Evolutionary conservation across 352 stramenopile genomes (phyloP), one percentile per base, ranked within the genome.

Genomic region (Elongisporangium prolatum): DNA sequence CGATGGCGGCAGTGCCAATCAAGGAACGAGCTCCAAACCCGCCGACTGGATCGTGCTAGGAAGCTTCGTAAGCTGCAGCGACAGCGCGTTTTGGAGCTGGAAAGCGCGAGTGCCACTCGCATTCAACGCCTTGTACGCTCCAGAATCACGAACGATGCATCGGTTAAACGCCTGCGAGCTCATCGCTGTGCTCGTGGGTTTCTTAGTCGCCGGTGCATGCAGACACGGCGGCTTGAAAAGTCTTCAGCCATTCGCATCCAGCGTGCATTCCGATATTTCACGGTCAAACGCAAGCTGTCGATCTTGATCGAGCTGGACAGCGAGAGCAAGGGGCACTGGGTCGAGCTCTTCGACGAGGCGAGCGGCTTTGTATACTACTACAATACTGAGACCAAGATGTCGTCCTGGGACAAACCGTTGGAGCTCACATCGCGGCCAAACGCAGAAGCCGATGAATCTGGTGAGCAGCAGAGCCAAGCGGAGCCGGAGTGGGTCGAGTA

Each of bases 341-440:
- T 90, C 9, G 83, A 90, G 65, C 71, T 88, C 17, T 75, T 90
- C 44, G 83, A 92, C 57, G 80, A 90, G 49, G 58, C 52, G 7
- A 89, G 72, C 50, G 76, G 83, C 7, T 85, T 56, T 24, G 69
- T 83, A 34, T 92, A 89, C 72, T 92, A 86, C 57, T 87, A 82
- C 63, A 79, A 90, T 60, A 62, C 66, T 4, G 64, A 65, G 24
- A 90, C 76, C 3, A 61, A 69, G 52, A 64, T 74, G 54, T 84
- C 78, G 28, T 59, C 71, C 10, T 92, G 83, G 83, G 75, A 85
- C 34, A 54, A 53, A 17, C 44, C 54, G 18, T 28, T 24, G 3
- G 49, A 54, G 6, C 20, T 56, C 22, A 25, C 34, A 13, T 44
- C 34, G 34, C 34, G 34, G 34, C 34, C 25, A 11, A 52, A 34